Percentiles rank a stretch among this genome's conserved stretches.
phyloP scores from a whole-genome alignment of 2,329 filamentous ascomycete species.

The Byssochlamys sp. region DNA sequence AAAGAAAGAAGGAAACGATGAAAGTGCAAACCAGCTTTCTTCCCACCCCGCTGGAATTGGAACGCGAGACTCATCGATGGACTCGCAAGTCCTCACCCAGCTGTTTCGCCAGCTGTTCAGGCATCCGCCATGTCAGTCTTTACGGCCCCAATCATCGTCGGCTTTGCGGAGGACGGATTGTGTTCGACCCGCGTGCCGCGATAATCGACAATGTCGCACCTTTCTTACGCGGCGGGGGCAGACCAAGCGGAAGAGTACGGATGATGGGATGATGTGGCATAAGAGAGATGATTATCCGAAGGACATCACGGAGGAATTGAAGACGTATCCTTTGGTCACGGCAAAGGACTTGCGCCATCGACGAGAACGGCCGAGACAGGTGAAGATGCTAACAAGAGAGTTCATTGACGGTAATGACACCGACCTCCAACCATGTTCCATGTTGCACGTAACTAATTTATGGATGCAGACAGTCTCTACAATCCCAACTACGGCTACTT shows the following conservation, averaged over 20 bases:
- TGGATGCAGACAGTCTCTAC: constrained; percentile 68
- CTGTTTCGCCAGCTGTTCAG: constrained; percentile 79
- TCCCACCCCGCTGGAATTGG: not conserved
- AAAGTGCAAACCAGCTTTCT: not conserved
- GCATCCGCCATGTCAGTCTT: constrained; percentile 55
- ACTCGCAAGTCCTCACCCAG: constrained; percentile 66
- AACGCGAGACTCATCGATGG: constrained; percentile 48
- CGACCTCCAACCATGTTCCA: not conserved
- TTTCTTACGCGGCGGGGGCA: constrained; percentile 24
- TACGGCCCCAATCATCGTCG: constrained; percentile 30
- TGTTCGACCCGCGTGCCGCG: constrained; percentile 13
- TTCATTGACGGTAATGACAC: constrained; percentile 73
- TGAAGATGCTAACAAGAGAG: constrained; percentile 95
- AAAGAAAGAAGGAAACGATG: not conserved
- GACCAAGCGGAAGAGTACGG: constrained; percentile 29
- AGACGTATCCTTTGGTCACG: constrained; percentile 73
- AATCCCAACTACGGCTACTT: constrained; percentile 95
- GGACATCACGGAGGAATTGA: constrained; percentile 72
- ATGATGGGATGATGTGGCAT: constrained; percentile 69
- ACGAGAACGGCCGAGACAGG: constrained; percentile 67
- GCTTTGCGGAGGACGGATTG: constrained; percentile 9
- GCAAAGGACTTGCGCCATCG: constrained; percentile 64
- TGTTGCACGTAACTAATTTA: not conserved
- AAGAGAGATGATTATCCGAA: constrained; percentile 66
- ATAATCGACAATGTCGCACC: constrained; percentile 25